Evolutionary conservation across 805 yeast species (phyloP).

Genomic region (Candida loeiensis): DNA sequence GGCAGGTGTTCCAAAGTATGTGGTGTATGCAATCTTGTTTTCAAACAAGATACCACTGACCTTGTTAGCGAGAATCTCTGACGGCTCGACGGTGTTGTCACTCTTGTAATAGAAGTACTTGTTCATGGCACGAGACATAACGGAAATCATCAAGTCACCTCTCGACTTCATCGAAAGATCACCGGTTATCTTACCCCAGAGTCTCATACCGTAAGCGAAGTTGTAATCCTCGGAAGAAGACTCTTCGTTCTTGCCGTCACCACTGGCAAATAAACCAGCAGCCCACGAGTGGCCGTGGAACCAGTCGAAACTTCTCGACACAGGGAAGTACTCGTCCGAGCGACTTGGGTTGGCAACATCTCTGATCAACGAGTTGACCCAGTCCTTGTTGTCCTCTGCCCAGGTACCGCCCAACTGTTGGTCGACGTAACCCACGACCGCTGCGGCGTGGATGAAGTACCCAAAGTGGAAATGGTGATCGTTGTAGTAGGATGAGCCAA

Average conservation of each 20-base stretch:
- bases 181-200: conserved; percentile 22
- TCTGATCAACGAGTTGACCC: conserved; percentile 22
- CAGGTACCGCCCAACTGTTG: conserved; percentile 49
- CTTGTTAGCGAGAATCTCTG: conserved; percentile 16
- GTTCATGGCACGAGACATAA: conserved; percentile 20
- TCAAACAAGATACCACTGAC: conserved; percentile 23
- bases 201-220: conserved; percentile 25
- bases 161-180: conserved; percentile 23
- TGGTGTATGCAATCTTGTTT: conserved; percentile 23
- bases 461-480: conserved; percentile 91
- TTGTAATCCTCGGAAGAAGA: conserved; percentile 24
- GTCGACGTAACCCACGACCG: conserved; percentile 69
- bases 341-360: conserved; percentile 24
- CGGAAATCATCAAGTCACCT: conserved; percentile 24
- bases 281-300: conserved; percentile 27
- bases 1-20: conserved; percentile 20
- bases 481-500: conserved; percentile 73
- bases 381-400: conserved; percentile 34
- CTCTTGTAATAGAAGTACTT: conserved; percentile 18
- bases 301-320: conserved; percentile 24
- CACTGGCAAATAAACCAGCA: conserved; percentile 17
- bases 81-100: conserved; percentile 19
- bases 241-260: conserved; percentile 23
- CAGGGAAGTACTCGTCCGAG: conserved; percentile 20
- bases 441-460: conserved; percentile 79